Percentiles rank a stretch among this genome's conserved stretches.
These are phyloP conservation scores for Aspergillus felis DNA, from an alignment of 2,329 filamentous ascomycete genomes.

Conservation along the genomic window DNA sequence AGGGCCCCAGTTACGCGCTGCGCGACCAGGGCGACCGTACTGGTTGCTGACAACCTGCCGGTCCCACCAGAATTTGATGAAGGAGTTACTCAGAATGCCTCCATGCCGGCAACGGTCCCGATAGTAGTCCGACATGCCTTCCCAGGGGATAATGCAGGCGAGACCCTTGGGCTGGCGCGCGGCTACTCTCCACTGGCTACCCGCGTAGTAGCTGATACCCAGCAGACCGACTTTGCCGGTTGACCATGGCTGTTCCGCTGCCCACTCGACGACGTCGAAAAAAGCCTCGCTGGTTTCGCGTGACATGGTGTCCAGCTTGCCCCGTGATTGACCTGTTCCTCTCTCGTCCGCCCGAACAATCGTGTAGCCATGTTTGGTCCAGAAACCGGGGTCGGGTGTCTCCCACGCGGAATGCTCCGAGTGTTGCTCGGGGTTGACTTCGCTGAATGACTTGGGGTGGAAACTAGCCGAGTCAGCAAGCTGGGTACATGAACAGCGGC, in stretches of 20 bases:
- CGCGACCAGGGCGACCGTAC: constrained; percentile 56
- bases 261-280: constrained; percentile 52
- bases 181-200: constrained; percentile 53
- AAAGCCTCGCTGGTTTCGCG: constrained; percentile 50
- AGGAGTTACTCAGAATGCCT: constrained; percentile 56
- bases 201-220: constrained; percentile 52
- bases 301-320: constrained; percentile 52
- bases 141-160: constrained; percentile 52
- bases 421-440: constrained; percentile 53
- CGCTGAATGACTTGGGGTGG: constrained; percentile 18
- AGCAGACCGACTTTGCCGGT: constrained; percentile 50
- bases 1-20: constrained; percentile 50
- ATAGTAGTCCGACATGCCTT: constrained; percentile 55
- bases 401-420: constrained; percentile 57
- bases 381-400: constrained; percentile 55
- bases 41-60: constrained; percentile 65
- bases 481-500: too few species aligned
- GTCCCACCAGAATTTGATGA: constrained; percentile 65
- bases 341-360: constrained; percentile 54
- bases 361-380: constrained; percentile 54
- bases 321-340: constrained; percentile 50
- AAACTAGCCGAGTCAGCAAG: too few species aligned
- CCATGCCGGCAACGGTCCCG: constrained; percentile 59
- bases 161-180: constrained; percentile 50
- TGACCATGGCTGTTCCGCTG: constrained; percentile 48